phyloP scores from a whole-genome alignment of 1,284 basidiomycete genomes.

The Heterobasidion occidentale region DNA sequence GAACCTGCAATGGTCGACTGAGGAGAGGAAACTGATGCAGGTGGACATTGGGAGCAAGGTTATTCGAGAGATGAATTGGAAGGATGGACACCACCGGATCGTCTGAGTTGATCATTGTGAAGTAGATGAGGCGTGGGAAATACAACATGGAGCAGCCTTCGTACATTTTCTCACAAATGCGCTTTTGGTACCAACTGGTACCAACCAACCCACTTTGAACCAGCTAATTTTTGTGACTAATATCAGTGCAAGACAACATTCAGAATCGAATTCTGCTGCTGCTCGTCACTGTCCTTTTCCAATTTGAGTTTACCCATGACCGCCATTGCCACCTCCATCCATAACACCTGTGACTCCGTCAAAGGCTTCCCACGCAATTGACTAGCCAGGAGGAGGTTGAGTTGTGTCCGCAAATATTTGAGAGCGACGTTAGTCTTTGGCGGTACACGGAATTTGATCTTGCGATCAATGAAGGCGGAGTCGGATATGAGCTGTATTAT shows the following conservation, averaged over 20 bases:
- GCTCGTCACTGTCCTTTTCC: constrained; percentile 16
- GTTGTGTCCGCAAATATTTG: constrained; percentile 69
- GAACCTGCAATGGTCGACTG: constrained; percentile 61
- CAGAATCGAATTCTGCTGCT: constrained; percentile 8
- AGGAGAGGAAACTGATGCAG: constrained; percentile 75
- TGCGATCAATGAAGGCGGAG: constrained; percentile 77
- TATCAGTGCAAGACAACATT: constrained; percentile 5
- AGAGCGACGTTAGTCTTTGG: constrained; percentile 77
- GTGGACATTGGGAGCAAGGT: constrained; percentile 53
- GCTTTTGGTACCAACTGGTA: too few species aligned
- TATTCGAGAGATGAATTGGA: constrained; percentile 63
- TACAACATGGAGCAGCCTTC: not conserved
- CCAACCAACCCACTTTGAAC: too few species aligned
- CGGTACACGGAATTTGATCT: constrained; percentile 67
- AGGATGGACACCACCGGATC: constrained; percentile 59
- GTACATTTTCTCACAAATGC: not conserved
- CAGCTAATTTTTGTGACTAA: not conserved
- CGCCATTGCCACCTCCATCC: constrained; percentile 66
- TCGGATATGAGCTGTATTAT: constrained; percentile 58
- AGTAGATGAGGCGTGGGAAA: not conserved
- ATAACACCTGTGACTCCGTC: constrained; percentile 49
- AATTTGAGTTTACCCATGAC: constrained; percentile 44
- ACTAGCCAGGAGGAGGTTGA: constrained; percentile 55
- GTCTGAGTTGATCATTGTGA: constrained; percentile 35
- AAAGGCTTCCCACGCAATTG: constrained; percentile 60